These are phyloP conservation scores for Leptodermis oblonga DNA, from an alignment of 257 asterid species.

Conservation along the genomic window DNA sequence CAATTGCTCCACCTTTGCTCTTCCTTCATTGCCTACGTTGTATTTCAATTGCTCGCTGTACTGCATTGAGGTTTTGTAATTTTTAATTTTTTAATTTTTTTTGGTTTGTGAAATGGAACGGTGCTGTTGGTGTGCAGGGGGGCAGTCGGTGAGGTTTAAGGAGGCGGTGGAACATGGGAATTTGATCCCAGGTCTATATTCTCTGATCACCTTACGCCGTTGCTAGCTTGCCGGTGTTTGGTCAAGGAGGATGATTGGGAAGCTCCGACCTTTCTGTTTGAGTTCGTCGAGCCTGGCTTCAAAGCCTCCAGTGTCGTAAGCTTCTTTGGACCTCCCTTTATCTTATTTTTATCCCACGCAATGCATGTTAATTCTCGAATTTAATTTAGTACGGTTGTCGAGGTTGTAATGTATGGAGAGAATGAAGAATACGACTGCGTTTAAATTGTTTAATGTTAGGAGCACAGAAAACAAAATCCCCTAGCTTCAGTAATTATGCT, in stretches of 20 bases:
- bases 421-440: too few relatives aligned
- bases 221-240: not conserved
- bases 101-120: not conserved
- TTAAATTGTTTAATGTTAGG: not conserved
- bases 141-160: slow-evolving; percentile 4
- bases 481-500: not conserved
- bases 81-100: not conserved
- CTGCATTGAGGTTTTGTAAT: not conserved
- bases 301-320: slow-evolving; percentile 1
- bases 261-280: not conserved
- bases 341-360: too few relatives aligned
- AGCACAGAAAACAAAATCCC: too few relatives aligned
- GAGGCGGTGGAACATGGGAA: slow-evolving; percentile 3
- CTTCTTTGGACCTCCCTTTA: too few relatives aligned
- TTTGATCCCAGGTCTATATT: not conserved
- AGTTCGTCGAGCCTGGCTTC: not conserved
- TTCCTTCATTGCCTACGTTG: not conserved
- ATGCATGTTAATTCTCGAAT: not conserved
- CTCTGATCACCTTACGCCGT: not conserved
- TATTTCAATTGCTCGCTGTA: not conserved
- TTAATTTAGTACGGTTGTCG: not conserved
- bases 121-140: too few relatives aligned
- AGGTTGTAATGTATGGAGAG: too few relatives aligned
- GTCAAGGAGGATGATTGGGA: slow-evolving; percentile 2
- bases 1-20: not conserved